Evolutionary conservation across 768 basidiomycete genomes (phyloP).

Genomic region (Sutorius australiensis): DNA sequence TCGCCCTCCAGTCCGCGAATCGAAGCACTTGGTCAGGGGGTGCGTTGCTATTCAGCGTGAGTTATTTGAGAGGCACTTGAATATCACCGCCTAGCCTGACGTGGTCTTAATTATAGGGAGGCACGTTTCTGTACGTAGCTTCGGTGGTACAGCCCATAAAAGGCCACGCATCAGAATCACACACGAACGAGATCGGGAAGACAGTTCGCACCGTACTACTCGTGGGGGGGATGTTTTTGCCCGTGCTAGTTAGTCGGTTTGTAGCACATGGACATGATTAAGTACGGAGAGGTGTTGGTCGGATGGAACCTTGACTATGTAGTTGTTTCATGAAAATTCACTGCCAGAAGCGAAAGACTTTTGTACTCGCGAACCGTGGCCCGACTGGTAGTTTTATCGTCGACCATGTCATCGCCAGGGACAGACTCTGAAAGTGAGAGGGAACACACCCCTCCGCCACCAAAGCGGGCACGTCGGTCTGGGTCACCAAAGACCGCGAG

Average conservation of each 20-base stretch:
- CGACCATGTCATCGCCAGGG: slow-evolving; percentile 27
- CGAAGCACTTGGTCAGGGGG: slow-evolving; percentile 61
- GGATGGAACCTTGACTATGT: background rate
- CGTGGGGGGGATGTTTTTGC: slow-evolving; percentile 66
- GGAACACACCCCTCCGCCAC: slow-evolving; percentile 28
- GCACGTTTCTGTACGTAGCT: slow-evolving; percentile 92
- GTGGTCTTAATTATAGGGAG: slow-evolving; percentile 51
- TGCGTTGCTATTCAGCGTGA: slow-evolving; percentile 80
- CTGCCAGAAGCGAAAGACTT: slow-evolving; percentile 1
- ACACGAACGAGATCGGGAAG: slow-evolving; percentile 42
- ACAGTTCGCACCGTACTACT: slow-evolving; percentile 50
- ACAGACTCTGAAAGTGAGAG: slow-evolving; percentile 29
- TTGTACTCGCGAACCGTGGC: background rate
- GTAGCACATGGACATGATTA: slow-evolving; percentile 56
- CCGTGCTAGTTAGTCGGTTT: slow-evolving; percentile 54
- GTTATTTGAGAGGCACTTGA: slow-evolving; percentile 21
- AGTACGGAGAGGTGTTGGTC: background rate
- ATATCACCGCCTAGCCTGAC: slow-evolving; percentile 5
- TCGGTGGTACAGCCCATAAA: slow-evolving; percentile 82
- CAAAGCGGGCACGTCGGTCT: slow-evolving; percentile 38
- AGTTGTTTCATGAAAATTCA: background rate
- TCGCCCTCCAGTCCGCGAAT: slow-evolving; percentile 45
- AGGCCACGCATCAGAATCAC: slow-evolving; percentile 35
- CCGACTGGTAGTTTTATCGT: slow-evolving; percentile 6
- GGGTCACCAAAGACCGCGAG: slow-evolving; percentile 24